Evolutionary conservation across 768 basidiomycete species (phyloP), one percentile per base, ranked within the genome.

Genomic region (Leucogyrophana mollusca): DNA sequence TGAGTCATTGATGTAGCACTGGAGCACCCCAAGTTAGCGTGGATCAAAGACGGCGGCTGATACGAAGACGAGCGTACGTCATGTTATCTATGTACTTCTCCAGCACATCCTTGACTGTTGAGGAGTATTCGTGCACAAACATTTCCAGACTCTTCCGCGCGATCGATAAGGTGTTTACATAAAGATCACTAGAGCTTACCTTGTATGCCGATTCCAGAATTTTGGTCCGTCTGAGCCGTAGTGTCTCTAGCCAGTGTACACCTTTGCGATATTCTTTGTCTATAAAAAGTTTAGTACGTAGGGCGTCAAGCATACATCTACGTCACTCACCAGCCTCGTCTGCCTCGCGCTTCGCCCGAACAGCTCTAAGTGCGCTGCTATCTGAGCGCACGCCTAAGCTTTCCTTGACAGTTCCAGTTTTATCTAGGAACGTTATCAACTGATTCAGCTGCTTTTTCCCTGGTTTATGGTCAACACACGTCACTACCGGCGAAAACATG

Each of bases 201-300:
- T 80, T 88, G 57, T 87, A 90, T 3, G 88, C 93, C 34, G 82
- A 80, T 57, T 91, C 83, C 25, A 94, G 65, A 32, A 84, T 90
- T 65, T 93, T 95, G 5, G 84, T 83, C 50, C 89, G 76, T 32
- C 87, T 78, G 30, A 95, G 72, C 27, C 94, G 74, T 30, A 95
- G 73, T 0, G 93, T 94, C 70, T 96, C 93, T n/a, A 93, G 69
- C 85, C 90, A 90, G 64, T 95, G 86, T 18, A 96, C 84, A 25
- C 82, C 91, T 54, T 86, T 88, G 21, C 93, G 75, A 58, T 96
- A 96, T 49, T 94, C 92, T 62, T 85, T 90, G 63, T 96, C 93
- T 90, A 56, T 35, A 46, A 33, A 34, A 35, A 54, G 25, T 42
- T 44, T 18, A 40, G 16, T 22, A n/a, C 32, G 35, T 30, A 24